Conservation (phyloP, 1,284 basidiomycete species). For the Cryptococcus amylolentus region DNA sequence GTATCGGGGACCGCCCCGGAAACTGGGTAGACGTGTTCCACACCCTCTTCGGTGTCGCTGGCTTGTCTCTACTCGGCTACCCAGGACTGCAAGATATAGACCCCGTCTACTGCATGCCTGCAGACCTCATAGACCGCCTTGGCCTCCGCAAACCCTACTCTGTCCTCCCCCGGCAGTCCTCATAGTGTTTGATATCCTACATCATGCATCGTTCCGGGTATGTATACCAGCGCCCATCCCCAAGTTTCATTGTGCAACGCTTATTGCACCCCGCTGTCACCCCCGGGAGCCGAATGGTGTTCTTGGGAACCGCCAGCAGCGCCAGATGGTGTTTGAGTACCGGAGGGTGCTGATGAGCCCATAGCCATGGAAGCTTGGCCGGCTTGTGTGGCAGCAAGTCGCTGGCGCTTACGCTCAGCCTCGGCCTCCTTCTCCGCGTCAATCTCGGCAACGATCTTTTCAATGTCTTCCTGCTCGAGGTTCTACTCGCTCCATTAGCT, state of each 20-base stretch:
- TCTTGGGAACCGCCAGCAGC: slow-evolving; percentile 2
- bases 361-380: slow-evolving; percentile 48
- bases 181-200: slow-evolving; percentile 15
- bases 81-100: slow-evolving; percentile 77
- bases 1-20: slow-evolving; percentile 89
- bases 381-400: slow-evolving; percentile 64
- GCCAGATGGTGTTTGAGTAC: slow-evolving; percentile 21
- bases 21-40: slow-evolving; percentile 97
- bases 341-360: slow-evolving; percentile 23
- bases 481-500: slow-evolving; percentile 57
- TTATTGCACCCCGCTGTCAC: slow-evolving; percentile 43
- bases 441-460: slow-evolving; percentile 83
- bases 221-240: not conserved
- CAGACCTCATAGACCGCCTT: slow-evolving; percentile 62
- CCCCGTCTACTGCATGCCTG: slow-evolving; percentile 96
- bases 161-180: slow-evolving; percentile 22
- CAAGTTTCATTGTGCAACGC: not conserved
- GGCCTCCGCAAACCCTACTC: slow-evolving; percentile 55
- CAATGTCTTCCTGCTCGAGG: slow-evolving; percentile 79
- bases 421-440: slow-evolving; percentile 96
- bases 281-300: slow-evolving; percentile 14
- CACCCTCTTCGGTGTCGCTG: slow-evolving; percentile 87
- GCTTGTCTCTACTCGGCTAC: slow-evolving; percentile 85
- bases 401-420: slow-evolving; percentile 76
- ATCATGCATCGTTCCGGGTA: slow-evolving; percentile 4